Base-by-base conservation (phyloP, 2,329 filamentous ascomycete species). In the Curvularia spicifera region DNA sequence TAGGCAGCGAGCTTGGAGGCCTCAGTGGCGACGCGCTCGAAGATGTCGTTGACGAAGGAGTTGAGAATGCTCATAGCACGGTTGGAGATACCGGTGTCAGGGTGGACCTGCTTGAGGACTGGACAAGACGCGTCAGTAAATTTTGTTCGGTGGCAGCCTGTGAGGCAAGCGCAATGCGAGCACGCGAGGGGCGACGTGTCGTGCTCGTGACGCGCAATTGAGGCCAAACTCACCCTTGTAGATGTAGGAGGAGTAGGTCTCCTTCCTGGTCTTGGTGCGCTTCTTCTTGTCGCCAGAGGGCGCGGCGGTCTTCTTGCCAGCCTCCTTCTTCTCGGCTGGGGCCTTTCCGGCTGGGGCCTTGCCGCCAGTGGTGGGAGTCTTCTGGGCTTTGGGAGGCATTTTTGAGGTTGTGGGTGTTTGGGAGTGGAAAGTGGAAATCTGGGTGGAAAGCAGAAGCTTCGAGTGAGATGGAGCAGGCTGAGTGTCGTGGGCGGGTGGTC, bases 61-160 rank as follows among this genome's bases (percentile, higher is more conserved):
- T 99, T 99, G 77, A 99, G 84, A 79, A 99, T 99, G 55, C 93
- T 97, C 95, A 99, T 99, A 79, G 95, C 95, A 77, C 95, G 93
- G 87, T 97, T 98, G 81, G 95, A 98, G 83, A 99, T 99, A 92
- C 95, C 95, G 75, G 95, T 99, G 83, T 99, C 95, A 65, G 95
- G 95, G 86, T 99, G 95, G 72, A 99, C 95, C 88, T 99, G 95
- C 90, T 99, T 99, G 80, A 99, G 90, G 76, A 99, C 95, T 98
- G 71, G 6, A 53, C 12, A 61, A 51, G 63, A 77, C 74, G 76
- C 75, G 78, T 80, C 64, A 79, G 76, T 51, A 56, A 55, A 51
- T 43, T 46, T 24, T 47, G 50, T 26, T 46, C 46, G 20, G 31
- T 51, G 52, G 48, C 53, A 31, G 35, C 31, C 44, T 26, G 29